A percentile compares a stretch with the other conserved stretches of the same genome.
Conservation (phyloP, 805 yeast genomes). For the Brettanomyces nanus region DNA sequence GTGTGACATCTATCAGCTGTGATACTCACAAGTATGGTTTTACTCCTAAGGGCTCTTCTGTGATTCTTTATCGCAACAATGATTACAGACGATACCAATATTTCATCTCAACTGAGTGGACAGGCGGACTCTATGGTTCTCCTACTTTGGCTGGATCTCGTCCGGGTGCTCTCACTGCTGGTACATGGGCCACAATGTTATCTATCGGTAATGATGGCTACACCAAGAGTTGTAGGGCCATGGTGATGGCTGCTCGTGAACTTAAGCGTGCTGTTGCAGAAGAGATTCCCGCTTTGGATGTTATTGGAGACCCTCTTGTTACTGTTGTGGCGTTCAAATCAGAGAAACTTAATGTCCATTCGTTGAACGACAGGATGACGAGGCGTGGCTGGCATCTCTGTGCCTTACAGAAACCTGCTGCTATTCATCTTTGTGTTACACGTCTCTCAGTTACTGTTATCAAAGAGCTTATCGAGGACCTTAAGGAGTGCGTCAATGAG, state of each 20-base stretch:
- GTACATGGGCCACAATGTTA: slow-evolving; percentile 93
- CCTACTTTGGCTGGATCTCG: slow-evolving; percentile 96
- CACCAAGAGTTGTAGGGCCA: slow-evolving; percentile 52
- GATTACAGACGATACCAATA: slow-evolving; percentile 74
- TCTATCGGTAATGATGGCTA: slow-evolving; percentile 83
- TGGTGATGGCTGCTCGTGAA: slow-evolving; percentile 55
- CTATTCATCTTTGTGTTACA: slow-evolving; percentile 86
- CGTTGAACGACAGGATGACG: slow-evolving; percentile 62
- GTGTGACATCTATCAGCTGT: slow-evolving; percentile 97
- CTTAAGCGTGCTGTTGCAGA: slow-evolving; percentile 39
- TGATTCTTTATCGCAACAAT: slow-evolving; percentile 76
- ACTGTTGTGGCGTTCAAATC: slow-evolving; percentile 80
- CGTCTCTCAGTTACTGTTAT: slow-evolving; percentile 54
- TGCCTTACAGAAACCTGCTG: slow-evolving; percentile 82
- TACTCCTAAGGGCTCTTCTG: slow-evolving; percentile 94
- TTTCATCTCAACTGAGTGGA: slow-evolving; percentile 77
- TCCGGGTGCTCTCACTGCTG: slow-evolving; percentile 96
- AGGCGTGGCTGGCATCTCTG: slow-evolving; percentile 83
- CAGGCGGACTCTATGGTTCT: slow-evolving; percentile 93
- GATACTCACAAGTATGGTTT: slow-evolving; percentile 99
- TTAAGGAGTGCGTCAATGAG: slow-evolving; percentile 35
- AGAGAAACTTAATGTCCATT: slow-evolving; percentile 57
- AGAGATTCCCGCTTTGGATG: slow-evolving; percentile 47
- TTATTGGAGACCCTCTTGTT: slow-evolving; percentile 79
- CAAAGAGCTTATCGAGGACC: slow-evolving; percentile 48